Percentiles rank a stretch among this genome's conserved stretches.
Evolutionary conservation across 2,329 filamentous ascomycete species (phyloP).

Genomic region (Fusarium chaquense): DNA sequence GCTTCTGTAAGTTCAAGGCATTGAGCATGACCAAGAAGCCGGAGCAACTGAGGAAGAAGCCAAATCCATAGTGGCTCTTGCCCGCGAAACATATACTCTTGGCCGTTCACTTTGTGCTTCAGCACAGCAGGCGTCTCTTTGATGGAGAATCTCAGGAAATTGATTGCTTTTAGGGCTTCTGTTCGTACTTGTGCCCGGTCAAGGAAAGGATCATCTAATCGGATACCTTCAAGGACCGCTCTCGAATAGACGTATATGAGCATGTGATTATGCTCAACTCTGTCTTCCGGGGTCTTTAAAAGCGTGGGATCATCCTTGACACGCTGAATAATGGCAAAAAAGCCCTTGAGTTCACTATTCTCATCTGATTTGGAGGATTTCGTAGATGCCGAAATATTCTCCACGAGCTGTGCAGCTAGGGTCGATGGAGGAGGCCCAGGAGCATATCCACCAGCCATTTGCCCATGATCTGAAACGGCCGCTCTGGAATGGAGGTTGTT

Average conservation of each 20-base stretch:
- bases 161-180: constrained; percentile 78
- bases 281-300: constrained; percentile 73
- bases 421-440: constrained; percentile 75
- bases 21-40: constrained; percentile 65
- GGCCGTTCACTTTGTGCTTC: constrained; percentile 56
- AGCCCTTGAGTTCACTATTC: constrained; percentile 78
- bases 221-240: constrained; percentile 78
- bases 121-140: constrained; percentile 80
- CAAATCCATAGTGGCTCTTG: constrained; percentile 74
- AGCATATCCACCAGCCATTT: constrained; percentile 32
- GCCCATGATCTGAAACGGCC: constrained; percentile 33
- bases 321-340: constrained; percentile 69
- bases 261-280: constrained; percentile 82
- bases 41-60: constrained; percentile 70
- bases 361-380: constrained; percentile 73
- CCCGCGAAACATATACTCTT: constrained; percentile 64
- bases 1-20: constrained; percentile 62
- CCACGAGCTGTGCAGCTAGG: constrained; percentile 87
- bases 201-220: constrained; percentile 76
- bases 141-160: constrained; percentile 81
- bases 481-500: constrained; percentile 39
- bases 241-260: constrained; percentile 86
- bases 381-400: constrained; percentile 77
- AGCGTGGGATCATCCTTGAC: constrained; percentile 64
- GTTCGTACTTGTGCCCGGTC: constrained; percentile 65